Evolutionary conservation across 73 alveolate genomes (phyloP).

Genomic region (Paramecium caudatum): DNA sequence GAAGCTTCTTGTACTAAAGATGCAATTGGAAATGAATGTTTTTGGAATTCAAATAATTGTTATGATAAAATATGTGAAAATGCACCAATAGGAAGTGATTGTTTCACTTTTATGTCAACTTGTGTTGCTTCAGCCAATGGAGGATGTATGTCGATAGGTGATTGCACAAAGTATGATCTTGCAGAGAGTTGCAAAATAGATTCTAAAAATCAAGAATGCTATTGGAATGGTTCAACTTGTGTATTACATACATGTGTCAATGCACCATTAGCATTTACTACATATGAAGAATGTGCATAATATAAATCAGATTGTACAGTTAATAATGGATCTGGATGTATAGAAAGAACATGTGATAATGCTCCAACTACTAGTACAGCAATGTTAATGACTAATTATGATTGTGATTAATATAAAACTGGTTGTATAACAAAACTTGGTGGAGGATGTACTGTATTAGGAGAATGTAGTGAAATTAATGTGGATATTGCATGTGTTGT

Average conservation of each 20-base stretch:
- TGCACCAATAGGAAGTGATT: neutral
- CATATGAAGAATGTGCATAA: constrained; percentile 26
- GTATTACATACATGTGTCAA: neutral
- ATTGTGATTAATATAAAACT: constrained; percentile 8
- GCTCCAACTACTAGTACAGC: constrained; percentile 22
- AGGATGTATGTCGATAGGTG: constrained; percentile 28
- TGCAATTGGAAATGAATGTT: constrained; percentile 32
- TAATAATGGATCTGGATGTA: neutral
- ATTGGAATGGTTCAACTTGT: constrained; percentile 30
- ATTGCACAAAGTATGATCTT: neutral
- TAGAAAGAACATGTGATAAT: constrained; percentile 62
- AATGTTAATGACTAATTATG: neutral
- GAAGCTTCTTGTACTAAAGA: constrained; percentile 4
- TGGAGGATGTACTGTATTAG: constrained; percentile 51
- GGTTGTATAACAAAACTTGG: constrained; percentile 54
- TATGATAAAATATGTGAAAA: constrained; percentile 51
- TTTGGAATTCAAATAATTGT: constrained; percentile 46
- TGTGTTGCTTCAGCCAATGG: constrained; percentile 26
- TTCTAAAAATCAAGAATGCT: constrained; percentile 4
- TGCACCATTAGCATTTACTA: constrained; percentile 45
- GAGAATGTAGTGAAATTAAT: neutral
- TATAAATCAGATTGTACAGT: constrained; percentile 39
- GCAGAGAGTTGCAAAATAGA: constrained; percentile 23
- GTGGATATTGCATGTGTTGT: constrained; percentile 13
- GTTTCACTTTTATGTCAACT: neutral